A percentile compares a stretch with the other conserved stretches of the same genome.
phyloP scores from a whole-genome alignment of 768 basidiomycete species.

The Xerocomellus dryophilus region DNA sequence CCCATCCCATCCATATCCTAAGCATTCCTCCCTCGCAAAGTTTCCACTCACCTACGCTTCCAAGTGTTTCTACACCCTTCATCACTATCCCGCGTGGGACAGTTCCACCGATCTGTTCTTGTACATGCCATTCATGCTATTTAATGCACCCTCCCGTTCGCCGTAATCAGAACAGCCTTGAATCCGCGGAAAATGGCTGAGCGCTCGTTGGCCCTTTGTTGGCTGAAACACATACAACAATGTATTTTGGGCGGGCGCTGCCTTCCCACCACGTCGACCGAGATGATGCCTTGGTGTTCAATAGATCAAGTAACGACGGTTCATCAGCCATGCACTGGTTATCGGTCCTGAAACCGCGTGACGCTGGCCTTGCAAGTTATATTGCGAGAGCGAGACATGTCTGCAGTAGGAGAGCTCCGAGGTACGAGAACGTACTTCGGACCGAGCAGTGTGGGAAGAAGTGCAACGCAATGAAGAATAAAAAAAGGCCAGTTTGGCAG shows the following conservation, averaged over 20 bases:
- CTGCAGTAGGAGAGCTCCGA: background rate
- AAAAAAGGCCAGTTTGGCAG: background rate
- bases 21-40: background rate
- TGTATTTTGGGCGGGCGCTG: background rate
- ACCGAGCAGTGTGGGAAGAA: constrained; percentile 1
- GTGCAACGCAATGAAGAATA: background rate
- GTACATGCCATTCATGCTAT: constrained; percentile 4
- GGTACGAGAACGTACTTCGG: background rate
- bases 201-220: background rate
- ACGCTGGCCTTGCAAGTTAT: background rate
- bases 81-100: background rate
- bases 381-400: constrained; percentile 3
- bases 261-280: background rate
- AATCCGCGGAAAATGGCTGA: background rate
- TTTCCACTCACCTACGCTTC: background rate
- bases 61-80: background rate
- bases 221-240: background rate
- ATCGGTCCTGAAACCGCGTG: background rate
- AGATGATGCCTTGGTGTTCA: background rate
- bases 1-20: background rate
- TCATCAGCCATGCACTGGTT: background rate
- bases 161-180: background rate
- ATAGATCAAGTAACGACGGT: background rate
- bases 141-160: background rate
- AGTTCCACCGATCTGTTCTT: background rate